A percentile compares a stretch with the other conserved stretches of the same genome.
These are phyloP conservation scores for Microdochium trichocladiopsis DNA, from an alignment of 2,329 filamentous ascomycete species.

Conservation along the genomic window DNA sequence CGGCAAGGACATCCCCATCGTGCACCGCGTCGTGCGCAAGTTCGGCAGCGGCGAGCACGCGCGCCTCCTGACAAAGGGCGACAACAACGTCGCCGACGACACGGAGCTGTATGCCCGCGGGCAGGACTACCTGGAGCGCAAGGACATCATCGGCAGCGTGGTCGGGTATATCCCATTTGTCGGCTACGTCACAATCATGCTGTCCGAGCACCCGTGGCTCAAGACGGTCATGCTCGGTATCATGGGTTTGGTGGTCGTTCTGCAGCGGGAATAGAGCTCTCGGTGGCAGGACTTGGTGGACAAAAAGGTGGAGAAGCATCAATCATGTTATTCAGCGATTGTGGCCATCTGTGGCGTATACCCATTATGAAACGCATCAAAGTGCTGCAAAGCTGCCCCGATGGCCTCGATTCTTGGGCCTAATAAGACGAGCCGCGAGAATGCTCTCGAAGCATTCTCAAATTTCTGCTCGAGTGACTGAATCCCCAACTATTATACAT, in stretches of 20 bases:
- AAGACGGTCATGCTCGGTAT: slow-evolving; percentile 92
- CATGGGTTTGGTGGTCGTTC: slow-evolving; percentile 88
- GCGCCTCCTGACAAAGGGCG: slow-evolving; percentile 90
- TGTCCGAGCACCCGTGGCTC: slow-evolving; percentile 93
- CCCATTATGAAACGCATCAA: too few species aligned
- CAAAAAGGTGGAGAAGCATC: neutral
- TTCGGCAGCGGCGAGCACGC: slow-evolving; percentile 54
- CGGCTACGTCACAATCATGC: slow-evolving; percentile 91
- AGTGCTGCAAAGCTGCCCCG: too few species aligned
- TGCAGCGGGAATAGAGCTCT: slow-evolving; percentile 70
- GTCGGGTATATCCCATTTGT: slow-evolving; percentile 89
- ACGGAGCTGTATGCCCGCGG: slow-evolving; percentile 80
- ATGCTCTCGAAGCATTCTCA: too few species aligned
- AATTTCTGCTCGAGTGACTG: too few species aligned
- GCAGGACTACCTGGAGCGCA: slow-evolving; percentile 79
- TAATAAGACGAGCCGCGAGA: too few species aligned
- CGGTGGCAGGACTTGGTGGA: neutral
- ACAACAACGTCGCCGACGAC: slow-evolving; percentile 93
- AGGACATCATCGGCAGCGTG: slow-evolving; percentile 91
- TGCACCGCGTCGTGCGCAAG: slow-evolving; percentile 81
- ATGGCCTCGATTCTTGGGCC: too few species aligned
- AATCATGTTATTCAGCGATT: too few species aligned
- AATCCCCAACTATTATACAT: too few species aligned
- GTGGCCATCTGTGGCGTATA: too few species aligned
- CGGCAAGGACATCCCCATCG: slow-evolving; percentile 95